Conservation (phyloP, 108 stramenopile genomes). For the Skeletonema marinoi region DNA sequence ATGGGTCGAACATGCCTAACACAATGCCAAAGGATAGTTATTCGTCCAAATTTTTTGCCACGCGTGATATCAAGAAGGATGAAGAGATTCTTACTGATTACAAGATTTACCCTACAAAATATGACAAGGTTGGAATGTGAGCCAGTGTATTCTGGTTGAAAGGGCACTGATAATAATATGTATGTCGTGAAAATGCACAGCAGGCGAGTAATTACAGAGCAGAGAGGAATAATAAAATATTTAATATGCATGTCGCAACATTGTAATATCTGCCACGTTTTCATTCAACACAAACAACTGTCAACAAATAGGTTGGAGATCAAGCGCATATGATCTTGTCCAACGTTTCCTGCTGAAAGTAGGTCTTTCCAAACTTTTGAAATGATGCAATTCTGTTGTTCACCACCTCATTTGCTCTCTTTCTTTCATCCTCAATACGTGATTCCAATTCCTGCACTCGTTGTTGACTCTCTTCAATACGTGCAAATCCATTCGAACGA, state of each 20-base stretch:
- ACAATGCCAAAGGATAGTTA: neutral
- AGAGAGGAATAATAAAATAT: neutral
- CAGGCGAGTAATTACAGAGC: too few relatives aligned
- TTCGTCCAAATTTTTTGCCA: neutral
- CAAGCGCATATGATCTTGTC: neutral
- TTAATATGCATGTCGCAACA: neutral
- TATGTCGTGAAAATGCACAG: too few relatives aligned
- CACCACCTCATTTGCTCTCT: constrained; percentile 46
- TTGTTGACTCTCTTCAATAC: constrained; percentile 73
- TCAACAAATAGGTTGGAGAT: neutral
- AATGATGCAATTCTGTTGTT: constrained; percentile 24
- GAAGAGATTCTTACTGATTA: neutral
- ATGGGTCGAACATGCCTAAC: neutral
- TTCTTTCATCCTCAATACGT: constrained; percentile 58
- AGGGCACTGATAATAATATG: too few relatives aligned
- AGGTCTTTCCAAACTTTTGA: constrained; percentile 31
- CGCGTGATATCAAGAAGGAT: neutral
- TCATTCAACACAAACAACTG: neutral
- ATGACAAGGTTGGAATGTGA: neutral
- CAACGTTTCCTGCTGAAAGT: constrained; percentile 1
- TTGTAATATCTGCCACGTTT: neutral
- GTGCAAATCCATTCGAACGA: constrained; percentile 73
- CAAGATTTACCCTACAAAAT: neutral
- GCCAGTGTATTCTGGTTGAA: too few relatives aligned
- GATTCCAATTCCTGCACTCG: constrained; percentile 61